phyloP scores from a whole-genome alignment of 2,329 filamentous ascomycete genomes.

The Graphilbum ipis-grandicollis region DNA sequence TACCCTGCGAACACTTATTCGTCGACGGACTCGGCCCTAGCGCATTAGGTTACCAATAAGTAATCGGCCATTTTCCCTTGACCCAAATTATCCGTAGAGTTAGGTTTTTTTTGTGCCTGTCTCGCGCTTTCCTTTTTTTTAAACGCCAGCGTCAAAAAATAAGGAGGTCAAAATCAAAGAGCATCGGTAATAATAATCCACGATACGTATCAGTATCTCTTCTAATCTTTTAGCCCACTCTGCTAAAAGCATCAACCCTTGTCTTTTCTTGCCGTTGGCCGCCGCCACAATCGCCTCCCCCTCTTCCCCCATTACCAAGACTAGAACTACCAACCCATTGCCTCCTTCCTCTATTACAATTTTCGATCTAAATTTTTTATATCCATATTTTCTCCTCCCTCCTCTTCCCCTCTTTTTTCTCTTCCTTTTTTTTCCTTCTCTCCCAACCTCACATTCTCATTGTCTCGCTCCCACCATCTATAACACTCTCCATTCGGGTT shows the following conservation, averaged over 20 bases:
- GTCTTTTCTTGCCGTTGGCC: slow-evolving; percentile 3
- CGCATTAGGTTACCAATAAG: neutral
- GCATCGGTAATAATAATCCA: no score
- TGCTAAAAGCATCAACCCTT: slow-evolving; percentile 3
- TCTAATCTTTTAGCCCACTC: neutral
- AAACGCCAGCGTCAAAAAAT: neutral
- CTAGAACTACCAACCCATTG: slow-evolving; percentile 2
- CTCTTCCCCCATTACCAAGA: neutral
- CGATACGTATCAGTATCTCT: no score
- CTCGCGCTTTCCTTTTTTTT: slow-evolving; percentile 5
- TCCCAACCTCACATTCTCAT: slow-evolving; percentile 7
- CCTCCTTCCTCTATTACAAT: slow-evolving; percentile 3
- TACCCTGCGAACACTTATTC: no score
- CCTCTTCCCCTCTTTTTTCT: slow-evolving; percentile 9
- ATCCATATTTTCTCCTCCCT: slow-evolving; percentile 7
- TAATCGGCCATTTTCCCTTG: neutral
- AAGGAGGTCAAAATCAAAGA: no score
- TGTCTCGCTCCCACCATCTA: slow-evolving; percentile 6
- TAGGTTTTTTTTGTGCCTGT: neutral
- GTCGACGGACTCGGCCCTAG: no score
- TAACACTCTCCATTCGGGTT: slow-evolving; percentile 7
- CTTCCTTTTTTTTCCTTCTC: slow-evolving; percentile 8
- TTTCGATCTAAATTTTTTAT: slow-evolving; percentile 1
- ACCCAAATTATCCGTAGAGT: neutral
- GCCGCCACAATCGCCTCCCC: slow-evolving; percentile 6